Conservation (phyloP, 2,329 filamentous ascomycete genomes). For the Zymoseptoria crescenta region DNA sequence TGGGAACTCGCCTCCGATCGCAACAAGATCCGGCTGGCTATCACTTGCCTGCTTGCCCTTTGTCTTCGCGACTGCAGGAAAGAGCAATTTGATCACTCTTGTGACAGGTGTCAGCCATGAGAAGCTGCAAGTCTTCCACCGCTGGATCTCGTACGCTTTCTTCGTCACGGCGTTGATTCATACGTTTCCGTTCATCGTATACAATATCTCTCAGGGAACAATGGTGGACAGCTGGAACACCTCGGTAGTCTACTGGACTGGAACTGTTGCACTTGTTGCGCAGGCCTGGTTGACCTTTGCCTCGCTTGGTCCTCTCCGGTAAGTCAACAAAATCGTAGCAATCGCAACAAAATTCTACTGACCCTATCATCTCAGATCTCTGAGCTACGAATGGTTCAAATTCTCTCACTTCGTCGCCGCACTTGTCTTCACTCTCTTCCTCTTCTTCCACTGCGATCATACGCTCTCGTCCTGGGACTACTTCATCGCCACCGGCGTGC, state of each 20-base stretch:
- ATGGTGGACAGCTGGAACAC: slow-evolving; percentile 42
- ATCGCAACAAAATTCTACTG: slow-evolving; percentile 42
- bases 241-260: slow-evolving; percentile 47
- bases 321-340: slow-evolving; percentile 6
- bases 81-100: slow-evolving; percentile 49
- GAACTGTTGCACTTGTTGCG: slow-evolving; percentile 46
- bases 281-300: slow-evolving; percentile 51
- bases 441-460: slow-evolving; percentile 55
- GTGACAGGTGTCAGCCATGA: slow-evolving; percentile 52
- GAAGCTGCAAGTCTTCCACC: slow-evolving; percentile 50
- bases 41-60: slow-evolving; percentile 46
- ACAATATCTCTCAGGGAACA: slow-evolving; percentile 41
- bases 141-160: slow-evolving; percentile 49
- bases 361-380: slow-evolving; percentile 44
- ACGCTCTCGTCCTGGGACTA: slow-evolving; percentile 50
- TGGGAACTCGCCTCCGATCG: slow-evolving; percentile 47
- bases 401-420: slow-evolving; percentile 47
- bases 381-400: slow-evolving; percentile 56
- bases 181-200: slow-evolving; percentile 53
- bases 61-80: slow-evolving; percentile 36
- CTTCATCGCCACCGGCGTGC: slow-evolving; percentile 48
- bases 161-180: slow-evolving; percentile 50
- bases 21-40: slow-evolving; percentile 47
- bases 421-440: slow-evolving; percentile 49
- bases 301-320: slow-evolving; percentile 46